phyloP scores from a whole-genome alignment of 2,329 filamentous ascomycete species.

The Fusarium oligoseptatum region DNA sequence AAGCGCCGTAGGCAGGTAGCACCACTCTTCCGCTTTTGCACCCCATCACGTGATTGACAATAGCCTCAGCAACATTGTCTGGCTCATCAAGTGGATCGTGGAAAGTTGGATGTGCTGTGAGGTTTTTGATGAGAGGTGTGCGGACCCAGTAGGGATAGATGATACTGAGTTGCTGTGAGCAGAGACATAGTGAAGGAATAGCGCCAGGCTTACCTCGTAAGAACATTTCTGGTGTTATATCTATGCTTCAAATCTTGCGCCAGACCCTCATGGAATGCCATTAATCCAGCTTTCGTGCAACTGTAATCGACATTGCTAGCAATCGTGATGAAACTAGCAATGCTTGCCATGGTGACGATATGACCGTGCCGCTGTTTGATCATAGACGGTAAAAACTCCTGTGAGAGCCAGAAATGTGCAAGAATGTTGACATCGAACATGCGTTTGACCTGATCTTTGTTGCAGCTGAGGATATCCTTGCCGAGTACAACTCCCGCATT shows the following conservation, averaged over 20 bases:
- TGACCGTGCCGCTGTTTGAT: conserved; percentile 73
- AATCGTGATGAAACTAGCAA: conserved; percentile 68
- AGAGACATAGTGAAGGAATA: neutral
- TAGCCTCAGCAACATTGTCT: conserved; percentile 53
- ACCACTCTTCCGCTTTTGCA: conserved; percentile 58
- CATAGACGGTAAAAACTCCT: conserved; percentile 75
- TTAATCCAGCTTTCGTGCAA: conserved; percentile 70
- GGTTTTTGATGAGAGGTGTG: conserved; percentile 35
- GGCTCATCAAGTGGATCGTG: conserved; percentile 21
- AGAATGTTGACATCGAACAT: conserved; percentile 72
- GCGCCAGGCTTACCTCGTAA: conserved; percentile 59
- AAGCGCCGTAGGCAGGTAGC: conserved; percentile 48
- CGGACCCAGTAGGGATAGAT: conserved; percentile 62
- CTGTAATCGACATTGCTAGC: conserved; percentile 75
- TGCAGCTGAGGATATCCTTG: conserved; percentile 4
- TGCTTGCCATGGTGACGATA: conserved; percentile 75
- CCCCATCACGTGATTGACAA: conserved; percentile 57
- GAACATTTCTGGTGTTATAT: conserved; percentile 70
- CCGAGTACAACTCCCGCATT: conserved; percentile 23
- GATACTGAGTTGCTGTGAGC: conserved; percentile 42
- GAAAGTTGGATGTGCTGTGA: conserved; percentile 38
- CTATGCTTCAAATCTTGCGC: conserved; percentile 65
- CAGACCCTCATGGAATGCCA: conserved; percentile 74
- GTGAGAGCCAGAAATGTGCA: conserved; percentile 70
- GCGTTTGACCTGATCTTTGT: conserved; percentile 1